These are phyloP conservation scores for Podospora australis DNA, from an alignment of 495 filamentous ascomycete species.

Conservation along the genomic window DNA sequence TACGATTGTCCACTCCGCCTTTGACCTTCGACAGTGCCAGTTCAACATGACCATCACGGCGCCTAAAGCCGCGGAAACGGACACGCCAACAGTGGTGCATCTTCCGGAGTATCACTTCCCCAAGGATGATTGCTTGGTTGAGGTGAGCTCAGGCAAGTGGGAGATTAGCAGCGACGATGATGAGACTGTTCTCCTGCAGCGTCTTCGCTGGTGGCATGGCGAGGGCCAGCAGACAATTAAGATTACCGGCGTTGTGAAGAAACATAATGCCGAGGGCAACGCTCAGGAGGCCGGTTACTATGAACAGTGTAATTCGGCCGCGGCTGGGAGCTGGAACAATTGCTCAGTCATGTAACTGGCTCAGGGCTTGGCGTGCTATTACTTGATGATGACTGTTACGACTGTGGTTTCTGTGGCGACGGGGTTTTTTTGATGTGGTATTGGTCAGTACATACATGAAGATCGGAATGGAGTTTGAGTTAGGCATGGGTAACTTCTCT, in stretches of 20 bases:
- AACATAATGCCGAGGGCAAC: constrained; percentile 33
- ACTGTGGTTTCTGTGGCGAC: too few relatives aligned
- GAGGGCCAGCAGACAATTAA: constrained; percentile 75
- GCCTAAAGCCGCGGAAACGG: constrained; percentile 42
- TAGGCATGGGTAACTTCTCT: too few relatives aligned
- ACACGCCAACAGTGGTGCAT: constrained; percentile 73
- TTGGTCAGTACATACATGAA: too few relatives aligned
- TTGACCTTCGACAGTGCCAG: constrained; percentile 69
- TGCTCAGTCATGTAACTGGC: constrained; percentile 42
- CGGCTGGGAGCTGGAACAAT: constrained; percentile 31
- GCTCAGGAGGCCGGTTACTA: constrained; percentile 44
- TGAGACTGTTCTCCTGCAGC: constrained; percentile 60
- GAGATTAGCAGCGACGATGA: constrained; percentile 66
- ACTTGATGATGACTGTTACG: neutral
- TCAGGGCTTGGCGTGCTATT: too few relatives aligned
- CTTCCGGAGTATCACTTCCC: constrained; percentile 94
- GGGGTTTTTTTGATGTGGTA: too few relatives aligned
- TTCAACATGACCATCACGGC: constrained; percentile 64
- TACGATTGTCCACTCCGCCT: constrained; percentile 57
- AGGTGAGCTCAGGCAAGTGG: constrained; percentile 84
- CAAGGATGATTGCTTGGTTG: constrained; percentile 55
- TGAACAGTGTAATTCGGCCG: constrained; percentile 37
- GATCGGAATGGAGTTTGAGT: too few relatives aligned
- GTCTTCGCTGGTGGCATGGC: constrained; percentile 84
- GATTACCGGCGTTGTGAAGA: constrained; percentile 62